Percentiles rank a stretch among this genome's conserved stretches.
phyloP scores from a whole-genome alignment of 2,329 filamentous ascomycete genomes.

The Clathrospora elynae region DNA sequence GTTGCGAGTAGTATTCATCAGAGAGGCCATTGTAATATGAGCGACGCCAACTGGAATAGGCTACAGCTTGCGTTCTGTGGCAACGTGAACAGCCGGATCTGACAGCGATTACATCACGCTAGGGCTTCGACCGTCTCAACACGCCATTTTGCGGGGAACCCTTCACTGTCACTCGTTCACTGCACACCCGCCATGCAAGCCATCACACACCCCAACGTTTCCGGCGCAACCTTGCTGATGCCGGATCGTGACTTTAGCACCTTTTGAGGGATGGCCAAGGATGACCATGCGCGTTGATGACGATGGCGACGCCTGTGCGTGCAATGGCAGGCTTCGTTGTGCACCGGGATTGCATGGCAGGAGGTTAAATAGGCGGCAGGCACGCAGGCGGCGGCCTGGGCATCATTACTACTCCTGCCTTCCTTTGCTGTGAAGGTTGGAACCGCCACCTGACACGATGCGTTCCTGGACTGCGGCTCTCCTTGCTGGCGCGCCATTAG shows the following conservation, averaged over 20 bases:
- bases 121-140: constrained; percentile 16
- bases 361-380: constrained; percentile 11
- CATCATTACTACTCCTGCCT: background rate
- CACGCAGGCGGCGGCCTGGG: background rate
- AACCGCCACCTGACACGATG: constrained; percentile 14
- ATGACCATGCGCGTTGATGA: constrained; percentile 6
- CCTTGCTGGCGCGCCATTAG: constrained; percentile 30
- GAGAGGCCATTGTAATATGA: no score
- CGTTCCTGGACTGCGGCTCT: constrained; percentile 19
- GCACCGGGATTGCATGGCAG: constrained; percentile 1
- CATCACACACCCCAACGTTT: constrained; percentile 1
- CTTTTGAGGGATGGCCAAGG: constrained; percentile 10
- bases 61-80: no score
- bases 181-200: constrained; percentile 7
- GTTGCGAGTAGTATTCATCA: no score
- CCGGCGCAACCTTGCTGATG: constrained; percentile 5
- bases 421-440: constrained; percentile 8
- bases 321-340: constrained; percentile 24
- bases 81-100: constrained; percentile 18
- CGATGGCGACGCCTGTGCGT: constrained; percentile 31
- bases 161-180: constrained; percentile 3
- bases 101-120: constrained; percentile 27
- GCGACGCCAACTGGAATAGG: no score
- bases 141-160: constrained; percentile 26
- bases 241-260: constrained; percentile 4